Base-by-base conservation (phyloP, 2,329 filamentous ascomycete species). In the Trichoderma sp. region DNA sequence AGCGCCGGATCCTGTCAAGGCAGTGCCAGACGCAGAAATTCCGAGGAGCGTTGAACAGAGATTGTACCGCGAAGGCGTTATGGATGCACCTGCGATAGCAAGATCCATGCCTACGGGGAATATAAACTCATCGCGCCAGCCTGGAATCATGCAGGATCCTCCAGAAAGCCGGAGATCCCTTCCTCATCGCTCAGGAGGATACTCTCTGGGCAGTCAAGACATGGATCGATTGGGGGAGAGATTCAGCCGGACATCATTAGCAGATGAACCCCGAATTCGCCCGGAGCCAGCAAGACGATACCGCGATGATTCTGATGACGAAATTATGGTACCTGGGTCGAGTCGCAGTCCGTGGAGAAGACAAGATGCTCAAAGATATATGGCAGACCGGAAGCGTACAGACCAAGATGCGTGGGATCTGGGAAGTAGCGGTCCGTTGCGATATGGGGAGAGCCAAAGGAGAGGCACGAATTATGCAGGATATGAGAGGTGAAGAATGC, bases 341-440 rank as follows among this genome's bases (percentile, higher is more conserved):
- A 56, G 4, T 18, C 32, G 39, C 15, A n/a, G 14, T 18, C 6
- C 43, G 8, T 63, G 67, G 67, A 26, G 47, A 36, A 53, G 58
- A n/a, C 69, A 57, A 51, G 60, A 64, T 26, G 58, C 67, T 28
- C 67, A 70, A 12, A 30, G 43, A 18, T 70, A 70, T 39, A 70
- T 70, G 67, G 14, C 43, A 12, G 11, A 21, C 3, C 62, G 57
- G 2, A 57, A 34, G 39, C 39, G 36, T 21, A 47, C 30, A 14
- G 43, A 47, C 6, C 67, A 63, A 30, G 67, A 70, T 47, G 36
- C 58, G 30, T 47, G 57, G 58, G 53, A 70, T 53, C 30, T 63
- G 24, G 66, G 56, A 0, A 47, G 36, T 5, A 24, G 15, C 4
- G 28, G 28, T 30, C 56, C 68, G 30, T 14, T 64, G 15, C 24